These are phyloP conservation scores for Furculomyces boomerangus DNA, from an alignment of 371 early-diverging fungal species.

Conservation along the genomic window DNA sequence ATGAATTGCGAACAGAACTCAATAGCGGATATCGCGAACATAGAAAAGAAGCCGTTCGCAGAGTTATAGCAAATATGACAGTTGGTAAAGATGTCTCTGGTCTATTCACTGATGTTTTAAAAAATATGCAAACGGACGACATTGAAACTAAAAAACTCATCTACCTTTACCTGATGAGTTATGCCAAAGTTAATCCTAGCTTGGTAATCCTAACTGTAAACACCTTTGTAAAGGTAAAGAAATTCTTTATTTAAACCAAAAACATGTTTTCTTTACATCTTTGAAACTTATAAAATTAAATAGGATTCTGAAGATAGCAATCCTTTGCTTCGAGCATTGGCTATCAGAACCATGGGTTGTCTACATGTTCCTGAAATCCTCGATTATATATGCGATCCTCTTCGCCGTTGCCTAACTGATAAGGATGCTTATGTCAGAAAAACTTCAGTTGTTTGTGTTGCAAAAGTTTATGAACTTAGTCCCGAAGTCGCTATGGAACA, in stretches of 20 bases:
- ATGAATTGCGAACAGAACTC: slow-evolving; percentile 84
- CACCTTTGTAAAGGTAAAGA: slow-evolving; percentile 71
- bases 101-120: slow-evolving; percentile 75
- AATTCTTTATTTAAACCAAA: neutral
- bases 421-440: slow-evolving; percentile 65
- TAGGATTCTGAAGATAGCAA: slow-evolving; percentile 89
- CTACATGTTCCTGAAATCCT: slow-evolving; percentile 89
- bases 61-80: slow-evolving; percentile 92
- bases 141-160: slow-evolving; percentile 74
- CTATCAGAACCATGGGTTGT: slow-evolving; percentile 95
- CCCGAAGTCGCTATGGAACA: slow-evolving; percentile 36
- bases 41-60: slow-evolving; percentile 92
- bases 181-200: slow-evolving; percentile 91
- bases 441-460: slow-evolving; percentile 88
- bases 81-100: slow-evolving; percentile 74
- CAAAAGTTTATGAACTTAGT: slow-evolving; percentile 43
- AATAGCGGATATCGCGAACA: slow-evolving; percentile 88
- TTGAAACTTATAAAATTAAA: neutral
- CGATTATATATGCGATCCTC: slow-evolving; percentile 36
- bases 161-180: slow-evolving; percentile 62
- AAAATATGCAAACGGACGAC: slow-evolving; percentile 98
- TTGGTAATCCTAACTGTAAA: slow-evolving; percentile 93
- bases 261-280: neutral
- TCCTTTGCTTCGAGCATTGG: slow-evolving; percentile 87
- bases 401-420: slow-evolving; percentile 29